These are phyloP conservation scores for Talaromyces sp. DNA, from an alignment of 2,329 filamentous ascomycete genomes.

Conservation along the genomic window DNA sequence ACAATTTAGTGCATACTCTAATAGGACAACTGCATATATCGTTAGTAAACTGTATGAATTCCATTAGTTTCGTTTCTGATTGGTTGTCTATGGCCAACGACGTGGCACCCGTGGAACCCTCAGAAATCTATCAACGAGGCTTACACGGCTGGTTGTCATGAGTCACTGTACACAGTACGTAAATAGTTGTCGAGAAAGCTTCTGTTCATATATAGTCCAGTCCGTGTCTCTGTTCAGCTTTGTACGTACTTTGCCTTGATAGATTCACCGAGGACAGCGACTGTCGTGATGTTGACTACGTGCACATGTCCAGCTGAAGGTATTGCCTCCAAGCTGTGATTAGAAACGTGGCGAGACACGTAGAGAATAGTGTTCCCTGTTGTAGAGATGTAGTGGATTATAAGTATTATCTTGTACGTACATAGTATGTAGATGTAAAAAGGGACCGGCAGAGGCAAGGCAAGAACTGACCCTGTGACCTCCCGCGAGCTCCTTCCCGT, in stretches of 20 bases:
- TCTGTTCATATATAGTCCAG: not conserved
- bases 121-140: not conserved
- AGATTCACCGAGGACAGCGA: not conserved
- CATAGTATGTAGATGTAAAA: not conserved
- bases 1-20: slow-evolving; percentile 10
- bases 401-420: not conserved
- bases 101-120: slow-evolving; percentile 3
- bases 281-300: not conserved
- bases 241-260: not conserved
- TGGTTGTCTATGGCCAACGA: slow-evolving; percentile 1
- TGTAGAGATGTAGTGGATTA: not conserved
- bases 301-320: slow-evolving; percentile 9
- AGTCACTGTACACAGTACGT: not conserved
- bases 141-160: not conserved
- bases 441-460: not conserved
- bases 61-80: not conserved
- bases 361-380: not conserved
- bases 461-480: slow-evolving; percentile 10
- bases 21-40: slow-evolving; percentile 6
- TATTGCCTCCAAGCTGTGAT: not conserved
- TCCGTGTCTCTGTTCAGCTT: not conserved
- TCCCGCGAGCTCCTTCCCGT: slow-evolving; percentile 9
- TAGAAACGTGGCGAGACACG: not conserved
- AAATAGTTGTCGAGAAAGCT: not conserved
- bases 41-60: not conserved